Base-by-base conservation (phyloP, 345 rosid genomes). In the Citrus medica region DNA sequence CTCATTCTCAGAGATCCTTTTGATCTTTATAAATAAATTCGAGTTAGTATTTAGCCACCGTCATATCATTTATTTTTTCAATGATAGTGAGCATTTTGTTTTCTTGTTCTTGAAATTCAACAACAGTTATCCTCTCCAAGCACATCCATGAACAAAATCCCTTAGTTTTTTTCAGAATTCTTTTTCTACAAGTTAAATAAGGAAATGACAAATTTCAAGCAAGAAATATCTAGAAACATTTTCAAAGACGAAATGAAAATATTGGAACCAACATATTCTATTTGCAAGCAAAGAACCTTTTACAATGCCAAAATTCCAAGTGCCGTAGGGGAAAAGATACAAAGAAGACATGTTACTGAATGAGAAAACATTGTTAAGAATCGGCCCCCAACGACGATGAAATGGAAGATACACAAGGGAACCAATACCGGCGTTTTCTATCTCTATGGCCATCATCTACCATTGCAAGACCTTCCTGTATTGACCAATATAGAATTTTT, bases 391-490 rank as follows among this genome's bases (percentile, higher is more conserved):
- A 80, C 9, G 85, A 80, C 4, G 92, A 85, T 62, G 92, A 85
- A 32, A 88, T 86, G 74, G 95, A 84, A 40, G 93, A 88, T 74
- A 90, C 98, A 79, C 98, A 93, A 17, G 98, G 94, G 83, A 91
- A 91, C 98, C 98, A 91, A 71, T 92, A 90, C 12, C 89, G 85
- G 30, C 93, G 90, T 80, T 82, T 92, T 1, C 93, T 89, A 80
- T 92, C 94, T 74, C 79, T 79, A 59, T 91, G 91, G 55, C 97
- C 94, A 53, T 91, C 91, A 56, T 94, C 97, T 24, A 91, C 88
- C 98, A 92, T 90, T 0, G 92, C 96, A 85, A 94, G 93, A 37
- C 92, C 97, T 78, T 91, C 98, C 93, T 92, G 90, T 73, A 79
- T 69, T 58, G 79, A 30, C 53, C 61, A 79, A 77, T 25, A 79